Base-by-base conservation (phyloP, 768 basidiomycete species). In the Sporobolomyces pararoseus region DNA sequence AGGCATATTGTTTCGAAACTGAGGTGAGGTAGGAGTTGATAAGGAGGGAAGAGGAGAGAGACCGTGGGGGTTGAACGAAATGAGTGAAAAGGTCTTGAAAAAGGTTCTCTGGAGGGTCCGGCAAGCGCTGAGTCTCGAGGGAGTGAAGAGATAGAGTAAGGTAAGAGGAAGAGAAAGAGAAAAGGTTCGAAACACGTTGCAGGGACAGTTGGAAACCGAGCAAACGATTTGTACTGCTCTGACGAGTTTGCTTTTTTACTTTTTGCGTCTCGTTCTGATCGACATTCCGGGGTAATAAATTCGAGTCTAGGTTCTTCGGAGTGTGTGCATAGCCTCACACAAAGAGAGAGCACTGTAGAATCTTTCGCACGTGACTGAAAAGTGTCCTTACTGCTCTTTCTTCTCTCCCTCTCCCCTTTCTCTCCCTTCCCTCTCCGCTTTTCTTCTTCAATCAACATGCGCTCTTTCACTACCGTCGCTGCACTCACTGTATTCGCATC, bases 371-470 rank as follows among this genome's bases (percentile, higher is more conserved):
- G 17, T 34, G 10, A 7, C 21, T 13, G 19, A 34, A 47, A 47
- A 47, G 21, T 47, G 39, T 17, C 10, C 39, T 17, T 10, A 42
- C 10, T 42, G 31, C 55, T 34, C 55, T 25, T n/a, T 37, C 35
- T 46, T 31, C 59, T 49, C 31, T 16, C 46, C 23, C 32, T 23
- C 31, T 6, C 9, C n/a, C 12, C 57, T 14, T 39, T 57, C 54
- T 4, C 34, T 34, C 34, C 29, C 16, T 23, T 25, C 31, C 52
- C 34, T 2, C 50, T 25, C 55, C 7, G 14, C 12, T 42, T 51
- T 4, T 13, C 59, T 51, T 39, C 34, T 19, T 16, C 23, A 7
- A 21, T 49, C 7, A 27, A 37, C 39, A 67, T 67, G 66, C 66
- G 59, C 39, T 32, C 59, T n/a, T 2, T 52, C 29, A 6, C 66